phyloP scores from a whole-genome alignment of 73 alveolate species.

The Breviolum minutum region DNA sequence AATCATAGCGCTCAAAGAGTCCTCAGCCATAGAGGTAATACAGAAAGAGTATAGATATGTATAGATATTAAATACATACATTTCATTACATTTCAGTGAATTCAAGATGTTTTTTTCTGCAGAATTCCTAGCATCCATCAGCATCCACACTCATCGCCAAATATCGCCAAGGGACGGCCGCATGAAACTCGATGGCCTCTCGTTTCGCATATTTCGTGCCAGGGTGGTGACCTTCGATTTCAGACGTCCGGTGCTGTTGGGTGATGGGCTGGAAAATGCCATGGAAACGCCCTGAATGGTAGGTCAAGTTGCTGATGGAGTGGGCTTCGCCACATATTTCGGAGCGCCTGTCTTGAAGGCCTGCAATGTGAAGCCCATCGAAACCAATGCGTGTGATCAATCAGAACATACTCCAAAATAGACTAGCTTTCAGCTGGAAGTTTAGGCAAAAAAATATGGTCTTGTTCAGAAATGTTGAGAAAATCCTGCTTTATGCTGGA shows the following conservation, averaged over 20 bases:
- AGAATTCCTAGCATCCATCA: too few species aligned
- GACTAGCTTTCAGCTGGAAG: too few species aligned
- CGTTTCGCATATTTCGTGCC: constrained; percentile 91
- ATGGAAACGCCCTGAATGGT: not conserved
- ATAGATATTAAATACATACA: too few species aligned
- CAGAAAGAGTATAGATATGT: too few species aligned
- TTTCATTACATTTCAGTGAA: not conserved
- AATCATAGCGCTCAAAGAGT: constrained; percentile 1
- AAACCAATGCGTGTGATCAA: not conserved
- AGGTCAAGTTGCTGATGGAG: constrained; percentile 62
- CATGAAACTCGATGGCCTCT: constrained; percentile 88
- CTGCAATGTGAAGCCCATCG: not conserved
- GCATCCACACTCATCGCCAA: too few species aligned
- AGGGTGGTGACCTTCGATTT: constrained; percentile 94
- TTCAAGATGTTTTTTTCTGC: too few species aligned
- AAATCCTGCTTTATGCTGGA: too few species aligned
- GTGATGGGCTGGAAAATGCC: not conserved
- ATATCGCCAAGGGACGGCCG: constrained; percentile 52
- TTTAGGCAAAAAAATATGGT: too few species aligned
- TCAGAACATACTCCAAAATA: too few species aligned
- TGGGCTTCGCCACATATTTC: constrained; percentile 78
- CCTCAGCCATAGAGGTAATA: not conserved
- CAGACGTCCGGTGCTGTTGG: too few species aligned
- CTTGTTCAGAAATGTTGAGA: too few species aligned
- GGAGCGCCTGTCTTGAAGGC: constrained; percentile 86